Conservation (phyloP, 345 rosid genomes). For the Moricandia moricandioides region DNA sequence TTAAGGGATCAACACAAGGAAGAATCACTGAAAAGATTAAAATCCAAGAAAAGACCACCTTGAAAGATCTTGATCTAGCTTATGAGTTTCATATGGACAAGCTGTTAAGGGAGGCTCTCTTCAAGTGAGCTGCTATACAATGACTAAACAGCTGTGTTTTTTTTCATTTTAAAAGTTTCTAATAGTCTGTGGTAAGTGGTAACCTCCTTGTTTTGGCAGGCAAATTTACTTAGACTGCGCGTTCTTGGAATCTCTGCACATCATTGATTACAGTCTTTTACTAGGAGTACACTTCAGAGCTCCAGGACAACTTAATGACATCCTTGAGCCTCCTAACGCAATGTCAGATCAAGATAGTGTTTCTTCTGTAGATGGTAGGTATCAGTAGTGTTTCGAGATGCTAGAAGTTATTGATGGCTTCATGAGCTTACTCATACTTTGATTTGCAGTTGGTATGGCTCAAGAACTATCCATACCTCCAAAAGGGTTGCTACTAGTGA, state of each 20-base stretch:
- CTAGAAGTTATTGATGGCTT: not conserved
- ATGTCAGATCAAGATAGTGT: conserved; percentile 41
- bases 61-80: conserved; percentile 82
- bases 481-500: conserved; percentile 60
- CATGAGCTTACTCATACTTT: not conserved
- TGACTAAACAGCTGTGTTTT: not conserved
- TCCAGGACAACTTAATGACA: conserved; percentile 63
- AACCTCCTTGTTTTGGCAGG: conserved; percentile 41
- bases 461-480: conserved; percentile 60
- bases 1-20: conserved; percentile 88
- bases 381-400: not conserved
- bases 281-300: conserved; percentile 86
- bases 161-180: not conserved
- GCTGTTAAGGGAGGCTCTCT: conserved; percentile 65
- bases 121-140: conserved; percentile 52
- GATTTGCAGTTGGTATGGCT: conserved; percentile 40
- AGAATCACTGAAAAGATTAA: conserved; percentile 68
- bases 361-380: conserved; percentile 53
- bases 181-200: conserved; percentile 18
- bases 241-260: conserved; percentile 76
- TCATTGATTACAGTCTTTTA: conserved; percentile 86
- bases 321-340: conserved; percentile 49
- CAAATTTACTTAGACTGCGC: conserved; percentile 69
- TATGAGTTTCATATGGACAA: conserved; percentile 93
- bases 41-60: conserved; percentile 64